phyloP scores from a whole-genome alignment of 2,329 filamentous ascomycete genomes.

The Claviceps capensis region DNA sequence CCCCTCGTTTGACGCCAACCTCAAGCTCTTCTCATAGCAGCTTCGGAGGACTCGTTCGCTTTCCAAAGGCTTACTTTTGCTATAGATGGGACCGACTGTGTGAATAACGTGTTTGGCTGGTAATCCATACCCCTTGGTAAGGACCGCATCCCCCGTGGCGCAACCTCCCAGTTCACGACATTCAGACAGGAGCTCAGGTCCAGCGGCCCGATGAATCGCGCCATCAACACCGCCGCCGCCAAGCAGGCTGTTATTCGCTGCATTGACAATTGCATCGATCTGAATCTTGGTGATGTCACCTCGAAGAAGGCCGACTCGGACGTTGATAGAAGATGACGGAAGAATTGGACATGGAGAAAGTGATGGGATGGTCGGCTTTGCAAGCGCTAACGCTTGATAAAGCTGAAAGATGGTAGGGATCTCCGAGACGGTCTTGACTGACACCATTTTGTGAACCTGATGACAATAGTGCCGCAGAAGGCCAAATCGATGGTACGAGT shows the following conservation, averaged over 20 bases:
- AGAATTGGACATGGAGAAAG: slow-evolving; percentile 10
- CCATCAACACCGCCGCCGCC: slow-evolving; percentile 88
- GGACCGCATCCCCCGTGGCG: slow-evolving; percentile 63
- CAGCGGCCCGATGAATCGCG: slow-evolving; percentile 76
- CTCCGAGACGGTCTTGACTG: slow-evolving; percentile 28
- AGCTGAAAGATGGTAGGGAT: slow-evolving; percentile 52
- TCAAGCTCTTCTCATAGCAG: slow-evolving; percentile 59
- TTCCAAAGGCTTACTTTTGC: slow-evolving; percentile 16
- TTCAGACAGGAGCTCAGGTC: slow-evolving; percentile 51
- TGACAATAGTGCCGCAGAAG: not conserved
- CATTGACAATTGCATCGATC: slow-evolving; percentile 82
- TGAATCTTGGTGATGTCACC: slow-evolving; percentile 71
- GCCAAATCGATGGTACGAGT: not conserved
- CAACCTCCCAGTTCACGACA: slow-evolving; percentile 63
- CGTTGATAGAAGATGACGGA: slow-evolving; percentile 47
- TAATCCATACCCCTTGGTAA: slow-evolving; percentile 64
- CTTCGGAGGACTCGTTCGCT: slow-evolving; percentile 35
- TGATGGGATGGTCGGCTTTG: slow-evolving; percentile 7
- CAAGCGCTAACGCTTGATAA: slow-evolving; percentile 37
- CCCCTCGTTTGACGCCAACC: slow-evolving; percentile 54
- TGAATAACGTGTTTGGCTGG: slow-evolving; percentile 76
- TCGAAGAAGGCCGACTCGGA: slow-evolving; percentile 54
- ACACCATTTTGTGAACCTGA: not conserved
- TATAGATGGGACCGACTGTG: slow-evolving; percentile 75
- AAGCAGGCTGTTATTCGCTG: slow-evolving; percentile 64